A percentile compares a stretch with the other conserved stretches of the same genome.
Conservation (phyloP, 2,329 filamentous ascomycete genomes). For the Phialocephala subalpina region DNA sequence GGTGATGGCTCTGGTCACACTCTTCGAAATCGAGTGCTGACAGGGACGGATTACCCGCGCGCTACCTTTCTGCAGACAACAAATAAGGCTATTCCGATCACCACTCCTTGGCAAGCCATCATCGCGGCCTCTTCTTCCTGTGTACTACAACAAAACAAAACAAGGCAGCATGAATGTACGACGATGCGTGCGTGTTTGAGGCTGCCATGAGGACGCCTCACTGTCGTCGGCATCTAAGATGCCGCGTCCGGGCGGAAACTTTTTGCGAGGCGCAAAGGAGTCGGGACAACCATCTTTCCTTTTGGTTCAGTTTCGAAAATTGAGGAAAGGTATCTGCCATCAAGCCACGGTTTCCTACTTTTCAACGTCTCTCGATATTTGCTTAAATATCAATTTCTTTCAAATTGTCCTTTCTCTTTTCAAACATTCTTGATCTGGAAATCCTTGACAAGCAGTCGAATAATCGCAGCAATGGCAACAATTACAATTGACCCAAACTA, state of each 20-base stretch:
- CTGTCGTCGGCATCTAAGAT: not conserved
- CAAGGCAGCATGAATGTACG: conserved; percentile 4
- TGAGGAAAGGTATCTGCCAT: not conserved
- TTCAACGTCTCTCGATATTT: not conserved
- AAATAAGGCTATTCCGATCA: not conserved
- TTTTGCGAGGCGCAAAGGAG: not conserved
- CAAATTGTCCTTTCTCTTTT: not conserved
- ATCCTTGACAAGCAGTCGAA: not conserved
- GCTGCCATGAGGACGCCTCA: not conserved
- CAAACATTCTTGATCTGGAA: not conserved
- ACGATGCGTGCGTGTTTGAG: not conserved
- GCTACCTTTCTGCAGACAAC: not conserved
- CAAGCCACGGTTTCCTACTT: not conserved
- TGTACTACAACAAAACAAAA: not conserved
- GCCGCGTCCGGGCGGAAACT: not conserved
- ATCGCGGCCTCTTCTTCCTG: not conserved
- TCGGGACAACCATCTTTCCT: conserved; percentile 9
- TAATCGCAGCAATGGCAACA: conserved; percentile 37
- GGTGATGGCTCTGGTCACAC: not conserved
- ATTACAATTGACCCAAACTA: conserved; percentile 41
- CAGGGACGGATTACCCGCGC: not conserved
- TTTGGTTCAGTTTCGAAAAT: conserved; percentile 10
- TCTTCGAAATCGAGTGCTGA: not conserved
- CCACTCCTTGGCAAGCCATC: not conserved
- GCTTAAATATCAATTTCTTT: not conserved